Conservation (phyloP, 768 basidiomycete species). For the Hydnomerulius pinastri region DNA sequence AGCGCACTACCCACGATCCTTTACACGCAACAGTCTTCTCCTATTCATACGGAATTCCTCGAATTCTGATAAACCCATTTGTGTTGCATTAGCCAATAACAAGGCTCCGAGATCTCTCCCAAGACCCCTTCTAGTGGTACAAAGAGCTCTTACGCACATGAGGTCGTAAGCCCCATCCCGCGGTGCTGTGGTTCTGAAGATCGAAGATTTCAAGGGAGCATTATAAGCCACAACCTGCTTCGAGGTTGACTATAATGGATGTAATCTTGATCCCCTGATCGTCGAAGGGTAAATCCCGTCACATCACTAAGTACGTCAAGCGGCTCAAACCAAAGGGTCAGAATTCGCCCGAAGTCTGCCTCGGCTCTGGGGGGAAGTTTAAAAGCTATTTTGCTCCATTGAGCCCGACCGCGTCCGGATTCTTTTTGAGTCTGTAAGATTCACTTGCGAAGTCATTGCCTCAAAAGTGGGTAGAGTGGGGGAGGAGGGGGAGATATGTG, state of each 20-base stretch:
- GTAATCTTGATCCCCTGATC: slow-evolving; percentile 7
- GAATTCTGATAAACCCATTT: background rate
- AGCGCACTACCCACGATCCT: background rate
- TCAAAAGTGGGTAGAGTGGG: no score
- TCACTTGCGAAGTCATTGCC: no score
- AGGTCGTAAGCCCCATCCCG: background rate
- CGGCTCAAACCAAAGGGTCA: background rate
- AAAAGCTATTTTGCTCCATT: background rate
- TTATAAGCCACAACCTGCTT: background rate
- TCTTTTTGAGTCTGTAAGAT: no score
- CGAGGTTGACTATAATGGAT: background rate
- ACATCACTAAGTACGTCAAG: background rate
- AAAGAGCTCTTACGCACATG: background rate
- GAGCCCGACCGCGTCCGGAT: background rate
- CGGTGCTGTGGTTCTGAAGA: background rate
- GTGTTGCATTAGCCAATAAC: no score
- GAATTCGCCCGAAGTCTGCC: background rate
- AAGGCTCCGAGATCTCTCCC: no score
- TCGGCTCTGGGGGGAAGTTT: background rate
- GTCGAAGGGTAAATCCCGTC: slow-evolving; percentile 5
- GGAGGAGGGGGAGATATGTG: no score
- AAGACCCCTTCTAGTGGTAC: no score
- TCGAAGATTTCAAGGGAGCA: background rate
- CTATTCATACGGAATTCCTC: background rate
- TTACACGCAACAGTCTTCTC: background rate